phyloP scores from a whole-genome alignment of 2,329 filamentous ascomycete species.

The Xylaria sp. region DNA sequence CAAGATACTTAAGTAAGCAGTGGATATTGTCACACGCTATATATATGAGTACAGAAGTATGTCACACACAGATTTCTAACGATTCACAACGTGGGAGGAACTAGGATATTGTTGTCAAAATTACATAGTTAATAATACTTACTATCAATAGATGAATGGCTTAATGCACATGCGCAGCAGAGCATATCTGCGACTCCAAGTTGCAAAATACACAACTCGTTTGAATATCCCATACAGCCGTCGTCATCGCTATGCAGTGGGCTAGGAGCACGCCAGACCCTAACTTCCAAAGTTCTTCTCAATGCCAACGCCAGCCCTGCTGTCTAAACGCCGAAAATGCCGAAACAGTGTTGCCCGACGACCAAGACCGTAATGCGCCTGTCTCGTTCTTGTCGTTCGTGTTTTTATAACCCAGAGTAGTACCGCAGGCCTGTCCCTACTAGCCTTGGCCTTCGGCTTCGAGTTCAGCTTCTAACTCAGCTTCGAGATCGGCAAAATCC shows the following conservation, averaged over 20 bases:
- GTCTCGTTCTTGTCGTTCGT: not conserved
- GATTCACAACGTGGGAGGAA: not conserved
- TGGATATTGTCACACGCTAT: too few relatives aligned
- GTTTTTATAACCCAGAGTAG: not conserved
- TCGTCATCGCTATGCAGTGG: slow-evolving; percentile 40
- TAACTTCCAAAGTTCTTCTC: not conserved
- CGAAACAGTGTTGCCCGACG: slow-evolving; percentile 13
- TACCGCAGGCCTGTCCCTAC: slow-evolving; percentile 10
- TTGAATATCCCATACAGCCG: slow-evolving; percentile 24
- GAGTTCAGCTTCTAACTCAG: slow-evolving; percentile 57
- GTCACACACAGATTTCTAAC: not conserved
- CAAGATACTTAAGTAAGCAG: too few relatives aligned
- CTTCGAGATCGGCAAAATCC: slow-evolving; percentile 59
- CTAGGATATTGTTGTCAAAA: not conserved
- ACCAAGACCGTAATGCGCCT: slow-evolving; percentile 22
- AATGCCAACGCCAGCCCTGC: slow-evolving; percentile 26
- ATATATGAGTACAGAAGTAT: too few relatives aligned
- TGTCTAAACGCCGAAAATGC: slow-evolving; percentile 39
- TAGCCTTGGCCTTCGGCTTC: slow-evolving; percentile 42
- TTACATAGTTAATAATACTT: slow-evolving; percentile 17
- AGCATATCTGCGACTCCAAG: slow-evolving; percentile 5
- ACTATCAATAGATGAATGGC: not conserved
- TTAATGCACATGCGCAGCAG: not conserved
- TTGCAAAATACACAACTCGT: slow-evolving; percentile 14
- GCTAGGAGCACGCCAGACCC: slow-evolving; percentile 25